phyloP scores from a whole-genome alignment of 2,329 filamentous ascomycete genomes.

The Geosmithia flava region DNA sequence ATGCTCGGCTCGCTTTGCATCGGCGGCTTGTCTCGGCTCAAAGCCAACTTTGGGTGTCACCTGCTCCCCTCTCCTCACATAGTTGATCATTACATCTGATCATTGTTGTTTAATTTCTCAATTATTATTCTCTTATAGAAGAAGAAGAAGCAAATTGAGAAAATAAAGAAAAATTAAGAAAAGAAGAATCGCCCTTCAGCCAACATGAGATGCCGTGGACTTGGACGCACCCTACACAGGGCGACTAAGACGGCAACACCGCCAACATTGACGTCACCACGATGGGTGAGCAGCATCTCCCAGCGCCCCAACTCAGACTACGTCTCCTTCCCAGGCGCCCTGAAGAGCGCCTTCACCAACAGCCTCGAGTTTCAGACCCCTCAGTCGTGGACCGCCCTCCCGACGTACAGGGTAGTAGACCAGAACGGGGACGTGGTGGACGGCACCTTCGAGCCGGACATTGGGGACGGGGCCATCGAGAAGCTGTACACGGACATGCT shows the following conservation, averaged over 20 bases:
- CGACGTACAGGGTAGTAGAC: constrained; percentile 86
- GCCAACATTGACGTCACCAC: neutral
- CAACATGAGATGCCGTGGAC: constrained; percentile 19
- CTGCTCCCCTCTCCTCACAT: neutral
- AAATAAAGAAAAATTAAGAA: too few relatives aligned
- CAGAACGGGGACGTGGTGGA: constrained; percentile 80
- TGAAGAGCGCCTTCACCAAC: constrained; percentile 86
- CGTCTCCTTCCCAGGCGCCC: constrained; percentile 79
- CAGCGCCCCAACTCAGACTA: constrained; percentile 42
- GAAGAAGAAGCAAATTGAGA: too few relatives aligned
- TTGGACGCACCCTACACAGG: constrained; percentile 13
- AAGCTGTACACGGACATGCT: constrained; percentile 56
- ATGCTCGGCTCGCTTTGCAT: neutral
- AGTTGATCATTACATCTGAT: neutral
- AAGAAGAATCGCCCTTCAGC: neutral
- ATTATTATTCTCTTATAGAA: neutral
- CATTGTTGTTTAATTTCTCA: neutral
- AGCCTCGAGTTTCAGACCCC: constrained; percentile 67
- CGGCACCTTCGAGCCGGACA: constrained; percentile 53
- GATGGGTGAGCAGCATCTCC: constrained; percentile 35
- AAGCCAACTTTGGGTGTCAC: neutral
- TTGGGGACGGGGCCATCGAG: constrained; percentile 49
- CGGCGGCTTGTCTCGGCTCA: constrained; percentile 4
- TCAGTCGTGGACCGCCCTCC: constrained; percentile 59
- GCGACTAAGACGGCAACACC: neutral